These are phyloP conservation scores for Lepidium sativum DNA, from an alignment of 345 rosid species.

Conservation along the genomic window DNA sequence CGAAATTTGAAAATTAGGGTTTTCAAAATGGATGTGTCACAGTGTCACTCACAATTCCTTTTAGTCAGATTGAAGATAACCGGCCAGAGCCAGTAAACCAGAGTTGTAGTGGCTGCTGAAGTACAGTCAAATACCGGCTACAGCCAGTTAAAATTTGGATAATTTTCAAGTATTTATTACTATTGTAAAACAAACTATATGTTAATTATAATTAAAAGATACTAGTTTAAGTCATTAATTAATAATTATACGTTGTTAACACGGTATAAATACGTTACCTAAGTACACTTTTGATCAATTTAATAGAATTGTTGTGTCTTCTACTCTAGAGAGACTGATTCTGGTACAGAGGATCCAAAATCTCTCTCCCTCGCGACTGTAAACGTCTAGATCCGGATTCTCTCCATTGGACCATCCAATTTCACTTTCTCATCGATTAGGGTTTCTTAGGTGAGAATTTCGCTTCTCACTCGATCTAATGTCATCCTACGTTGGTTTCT, in stretches of 20 bases:
- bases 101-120: background rate
- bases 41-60: background rate
- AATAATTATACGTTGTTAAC: background rate
- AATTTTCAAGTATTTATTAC: no score
- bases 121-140: background rate
- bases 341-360: background rate
- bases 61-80: background rate
- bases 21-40: background rate
- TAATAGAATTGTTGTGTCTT: background rate
- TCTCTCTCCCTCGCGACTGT: background rate
- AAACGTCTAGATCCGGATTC: conserved; percentile 1
- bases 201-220: no score
- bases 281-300: background rate
- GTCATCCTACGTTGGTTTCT: background rate
- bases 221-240: no score
- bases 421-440: background rate
- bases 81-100: conserved; percentile 6
- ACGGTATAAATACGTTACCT: background rate
- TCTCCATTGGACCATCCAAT: background rate
- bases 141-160: background rate
- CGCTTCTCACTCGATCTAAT: background rate
- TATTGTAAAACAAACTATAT: no score
- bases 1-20: conserved; percentile 47
- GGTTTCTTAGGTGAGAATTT: conserved; percentile 15
- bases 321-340: background rate